Conservation (phyloP, 2,329 filamentous ascomycete species). For the Ophiocordyceps camponoti-saundersi region DNA sequence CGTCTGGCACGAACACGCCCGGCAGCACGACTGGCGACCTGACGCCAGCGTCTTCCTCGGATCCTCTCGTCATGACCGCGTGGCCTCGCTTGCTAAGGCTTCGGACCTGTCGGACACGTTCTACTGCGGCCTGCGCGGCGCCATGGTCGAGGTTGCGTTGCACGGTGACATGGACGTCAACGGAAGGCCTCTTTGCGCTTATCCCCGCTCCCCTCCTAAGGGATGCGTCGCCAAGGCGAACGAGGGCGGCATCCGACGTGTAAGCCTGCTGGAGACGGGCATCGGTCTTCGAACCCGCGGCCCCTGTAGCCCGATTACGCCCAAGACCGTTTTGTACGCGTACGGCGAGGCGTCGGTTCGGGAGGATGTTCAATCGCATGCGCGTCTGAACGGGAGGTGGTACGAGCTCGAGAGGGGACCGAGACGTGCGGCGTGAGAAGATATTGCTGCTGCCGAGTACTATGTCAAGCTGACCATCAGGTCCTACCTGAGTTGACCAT, state of each 20-base stretch:
- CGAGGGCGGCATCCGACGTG: background rate
- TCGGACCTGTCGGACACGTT: slow-evolving; percentile 27
- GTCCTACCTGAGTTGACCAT: too few relatives aligned
- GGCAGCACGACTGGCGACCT: slow-evolving; percentile 20
- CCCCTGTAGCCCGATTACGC: too few relatives aligned
- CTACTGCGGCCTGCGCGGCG: background rate
- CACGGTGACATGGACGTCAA: background rate
- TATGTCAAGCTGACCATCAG: too few relatives aligned
- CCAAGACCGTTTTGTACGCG: too few relatives aligned
- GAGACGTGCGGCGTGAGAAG: background rate
- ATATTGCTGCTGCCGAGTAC: background rate
- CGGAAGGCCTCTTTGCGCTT: background rate
- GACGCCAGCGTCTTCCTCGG: slow-evolving; percentile 21
- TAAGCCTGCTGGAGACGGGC: background rate
- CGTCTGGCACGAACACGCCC: background rate
- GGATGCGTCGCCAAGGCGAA: background rate
- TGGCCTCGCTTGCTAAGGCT: slow-evolving; percentile 25
- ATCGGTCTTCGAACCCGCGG: background rate
- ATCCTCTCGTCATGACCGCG: background rate
- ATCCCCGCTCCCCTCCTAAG: background rate
- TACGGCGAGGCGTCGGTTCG: too few relatives aligned
- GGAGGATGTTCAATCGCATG: background rate
- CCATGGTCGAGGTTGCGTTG: background rate
- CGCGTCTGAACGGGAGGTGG: background rate
- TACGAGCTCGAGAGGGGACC: background rate